Evolutionary conservation across 2,329 filamentous ascomycete species (phyloP).

Genomic region (Blastomyces gilchristii): DNA sequence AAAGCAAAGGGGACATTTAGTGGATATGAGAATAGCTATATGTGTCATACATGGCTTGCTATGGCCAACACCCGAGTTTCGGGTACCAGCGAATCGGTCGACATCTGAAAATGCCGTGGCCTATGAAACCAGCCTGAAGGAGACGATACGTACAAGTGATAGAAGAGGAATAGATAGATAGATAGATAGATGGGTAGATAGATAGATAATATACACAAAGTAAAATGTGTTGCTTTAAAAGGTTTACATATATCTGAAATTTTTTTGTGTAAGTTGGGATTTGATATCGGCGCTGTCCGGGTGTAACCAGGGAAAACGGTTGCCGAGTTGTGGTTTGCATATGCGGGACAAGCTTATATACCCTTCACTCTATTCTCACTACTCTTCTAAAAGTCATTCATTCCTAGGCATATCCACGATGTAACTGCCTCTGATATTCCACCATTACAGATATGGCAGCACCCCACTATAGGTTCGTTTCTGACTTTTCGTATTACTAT

Average conservation of each 20-base stretch:
- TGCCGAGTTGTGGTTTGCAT: background rate
- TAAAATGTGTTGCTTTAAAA: background rate
- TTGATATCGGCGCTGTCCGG: background rate
- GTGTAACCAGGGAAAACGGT: background rate
- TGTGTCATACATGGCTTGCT: constrained; percentile 75
- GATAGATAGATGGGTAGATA: background rate
- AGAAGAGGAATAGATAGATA: background rate
- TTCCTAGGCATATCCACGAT: background rate
- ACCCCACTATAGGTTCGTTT: too few relatives aligned
- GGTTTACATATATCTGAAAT: background rate
- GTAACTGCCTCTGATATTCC: background rate
- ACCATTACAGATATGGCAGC: background rate
- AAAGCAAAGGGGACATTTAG: constrained; percentile 7
- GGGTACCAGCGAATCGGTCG: constrained; percentile 38
- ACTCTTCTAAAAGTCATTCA: too few relatives aligned
- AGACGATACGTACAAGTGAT: background rate
- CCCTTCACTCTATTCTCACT: too few relatives aligned
- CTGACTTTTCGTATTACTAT: too few relatives aligned
- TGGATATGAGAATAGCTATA: constrained; percentile 9
- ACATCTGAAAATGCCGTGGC: constrained; percentile 17
- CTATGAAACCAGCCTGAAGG: background rate
- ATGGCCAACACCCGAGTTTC: constrained; percentile 69
- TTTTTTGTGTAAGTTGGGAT: background rate
- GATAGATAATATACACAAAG: background rate
- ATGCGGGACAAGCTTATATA: too few relatives aligned